phyloP scores from a whole-genome alignment of 2,329 filamentous ascomycete species.

The Fonsecaea pugnacius region DNA sequence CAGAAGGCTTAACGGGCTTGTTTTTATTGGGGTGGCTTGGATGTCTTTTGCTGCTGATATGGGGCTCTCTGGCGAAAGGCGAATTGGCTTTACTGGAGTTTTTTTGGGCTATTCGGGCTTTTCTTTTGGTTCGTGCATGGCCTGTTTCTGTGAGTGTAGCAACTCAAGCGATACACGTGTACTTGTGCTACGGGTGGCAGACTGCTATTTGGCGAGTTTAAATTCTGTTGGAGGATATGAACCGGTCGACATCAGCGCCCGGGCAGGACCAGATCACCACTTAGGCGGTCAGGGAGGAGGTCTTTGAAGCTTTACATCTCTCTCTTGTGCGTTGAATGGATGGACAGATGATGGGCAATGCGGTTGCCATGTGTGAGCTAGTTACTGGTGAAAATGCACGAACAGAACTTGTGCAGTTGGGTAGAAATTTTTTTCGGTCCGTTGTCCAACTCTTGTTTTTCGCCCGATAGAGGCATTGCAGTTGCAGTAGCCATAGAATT shows the following conservation, averaged over 20 bases:
- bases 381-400: conserved; percentile 9
- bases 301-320: background rate
- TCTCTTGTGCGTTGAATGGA: background rate
- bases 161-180: conserved; percentile 27
- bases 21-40: conserved; percentile 14
- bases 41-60: conserved; percentile 6
- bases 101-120: background rate
- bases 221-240: conserved; percentile 6
- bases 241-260: conserved; percentile 6
- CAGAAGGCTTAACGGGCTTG: background rate
- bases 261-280: conserved; percentile 7
- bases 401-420: conserved; percentile 14
- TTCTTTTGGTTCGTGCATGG: background rate
- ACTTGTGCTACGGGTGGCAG: conserved; percentile 26
- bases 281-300: background rate
- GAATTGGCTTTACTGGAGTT: background rate
- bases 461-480: conserved; percentile 9
- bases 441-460: background rate
- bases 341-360: conserved; percentile 11
- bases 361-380: conserved; percentile 18
- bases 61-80: background rate
- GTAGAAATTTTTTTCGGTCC: conserved; percentile 15
- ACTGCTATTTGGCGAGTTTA: conserved; percentile 20
- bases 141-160: conserved; percentile 1
- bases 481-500: background rate